Evolutionary conservation across 2,329 filamentous ascomycete species (phyloP), one percentile per base, ranked within the genome.

Genomic region (Penicillium sp.): DNA sequence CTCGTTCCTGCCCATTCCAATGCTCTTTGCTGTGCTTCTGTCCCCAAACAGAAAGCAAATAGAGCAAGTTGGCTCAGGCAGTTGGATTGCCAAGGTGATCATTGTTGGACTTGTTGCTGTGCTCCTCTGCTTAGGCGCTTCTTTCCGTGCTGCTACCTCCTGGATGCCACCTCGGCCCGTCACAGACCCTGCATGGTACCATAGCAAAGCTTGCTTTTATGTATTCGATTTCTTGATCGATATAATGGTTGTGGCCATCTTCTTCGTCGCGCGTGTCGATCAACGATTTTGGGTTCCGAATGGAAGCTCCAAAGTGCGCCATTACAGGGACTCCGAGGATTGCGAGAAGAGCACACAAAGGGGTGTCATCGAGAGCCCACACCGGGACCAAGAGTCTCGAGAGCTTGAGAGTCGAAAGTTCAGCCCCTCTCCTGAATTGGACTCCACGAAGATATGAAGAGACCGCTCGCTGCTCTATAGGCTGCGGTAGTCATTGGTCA

Each of bases 191-290:
- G 86, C 86, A 5, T 89, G 86, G 81, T 93, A 87, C 68, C 82
- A 90, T 64, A 77, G 77, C 65, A 89, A 87, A 69, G 82, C 85
- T 1, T 84, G 83, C 64, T 96, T 91, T 77, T 96, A 94, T 75
- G 75, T 85, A 67, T 89, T 94, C 77, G 89, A 90, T 74, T 95
- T 89, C 67, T 77, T 76, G 14, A 78, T 92, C 36, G 92, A 96
- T 72, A 75, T 92, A 39, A 67, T 88, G 22, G 84, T 91, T 36
- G 80, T 93, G 4, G 81, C 80, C 49, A 74, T 86, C 8, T 93
- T 89, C 72, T 80, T 86, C 0, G 66, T 88, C 14, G 72, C 81
- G 18, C 82, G 91, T 31, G 85, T 94, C 57, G 92, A 96, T 69
- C 79, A 81, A 57, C 83, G 89, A 40, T 95, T 93, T 75, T 81